Evolutionary conservation across 305 asterid genomes (phyloP).

Genomic region (Solanum chacoense): DNA sequence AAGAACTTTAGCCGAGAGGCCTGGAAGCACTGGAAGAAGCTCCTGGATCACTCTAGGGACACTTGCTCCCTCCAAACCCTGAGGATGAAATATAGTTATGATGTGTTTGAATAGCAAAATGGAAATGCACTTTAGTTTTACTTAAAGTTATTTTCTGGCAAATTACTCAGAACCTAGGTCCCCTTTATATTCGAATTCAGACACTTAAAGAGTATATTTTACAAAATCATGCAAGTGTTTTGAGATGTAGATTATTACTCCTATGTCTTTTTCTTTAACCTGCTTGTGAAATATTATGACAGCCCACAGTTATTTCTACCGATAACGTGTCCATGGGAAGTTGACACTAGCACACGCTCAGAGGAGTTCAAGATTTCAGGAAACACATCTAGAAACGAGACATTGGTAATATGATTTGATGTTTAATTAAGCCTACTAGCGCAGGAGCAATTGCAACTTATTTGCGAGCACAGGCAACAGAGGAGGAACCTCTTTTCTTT

Average conservation of each 20-base stretch:
- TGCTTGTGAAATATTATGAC: background rate
- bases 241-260: background rate
- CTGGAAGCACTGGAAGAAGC: slow-evolving; percentile 87
- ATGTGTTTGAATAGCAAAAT: background rate
- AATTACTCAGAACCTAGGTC: background rate
- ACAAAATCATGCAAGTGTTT: background rate
- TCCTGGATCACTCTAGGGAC: slow-evolving; percentile 65
- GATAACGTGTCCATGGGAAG: background rate
- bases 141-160: background rate
- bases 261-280: background rate
- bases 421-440: background rate
- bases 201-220: background rate
- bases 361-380: background rate
- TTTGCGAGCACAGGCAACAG: background rate
- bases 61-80: slow-evolving; percentile 47
- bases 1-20: slow-evolving; percentile 70
- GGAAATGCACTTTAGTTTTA: background rate
- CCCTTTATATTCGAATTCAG: background rate
- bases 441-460: background rate
- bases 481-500: background rate
- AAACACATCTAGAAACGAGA: background rate
- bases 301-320: background rate
- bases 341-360: background rate
- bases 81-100: background rate
- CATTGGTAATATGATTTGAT: background rate